phyloP scores from a whole-genome alignment of 257 asterid genomes.

The Scutellaria galericulata region DNA sequence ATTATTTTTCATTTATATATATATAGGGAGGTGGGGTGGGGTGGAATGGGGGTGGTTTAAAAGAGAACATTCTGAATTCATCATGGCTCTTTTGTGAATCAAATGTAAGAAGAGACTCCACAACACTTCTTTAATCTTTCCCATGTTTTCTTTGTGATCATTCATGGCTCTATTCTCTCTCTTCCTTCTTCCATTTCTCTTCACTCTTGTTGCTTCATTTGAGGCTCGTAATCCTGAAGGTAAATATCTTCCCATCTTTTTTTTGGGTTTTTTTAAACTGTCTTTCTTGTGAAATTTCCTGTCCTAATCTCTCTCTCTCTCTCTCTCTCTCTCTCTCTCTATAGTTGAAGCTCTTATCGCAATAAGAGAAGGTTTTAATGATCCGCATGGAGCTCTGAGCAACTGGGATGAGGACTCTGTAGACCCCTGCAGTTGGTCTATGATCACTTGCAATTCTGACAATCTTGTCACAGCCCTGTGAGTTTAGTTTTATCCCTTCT shows the following conservation, averaged over 20 bases:
- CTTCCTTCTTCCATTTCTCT: slow-evolving; percentile 43
- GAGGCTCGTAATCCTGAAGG: slow-evolving; percentile 92
- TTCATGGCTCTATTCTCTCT: slow-evolving; percentile 38
- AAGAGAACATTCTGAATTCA: slow-evolving; percentile 32
- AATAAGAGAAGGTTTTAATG: slow-evolving; percentile 57
- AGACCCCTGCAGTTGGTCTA: slow-evolving; percentile 98
- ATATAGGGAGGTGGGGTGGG: neutral
- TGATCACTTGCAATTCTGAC: slow-evolving; percentile 89
- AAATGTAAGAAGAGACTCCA: slow-evolving; percentile 28
- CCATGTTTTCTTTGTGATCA: slow-evolving; percentile 42
- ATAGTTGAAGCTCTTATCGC: slow-evolving; percentile 78
- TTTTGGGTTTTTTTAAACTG: no score
- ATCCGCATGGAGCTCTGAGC: slow-evolving; percentile 84
- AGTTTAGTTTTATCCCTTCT: slow-evolving; percentile 30
- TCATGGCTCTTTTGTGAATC: slow-evolving; percentile 35
- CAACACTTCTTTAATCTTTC: neutral
- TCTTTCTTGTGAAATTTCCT: neutral
- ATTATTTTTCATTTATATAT: neutral
- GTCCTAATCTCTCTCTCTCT: neutral
- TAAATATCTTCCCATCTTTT: slow-evolving; percentile 13
- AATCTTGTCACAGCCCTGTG: slow-evolving; percentile 82
- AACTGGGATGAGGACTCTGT: slow-evolving; percentile 96
- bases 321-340: slow-evolving; percentile 12
- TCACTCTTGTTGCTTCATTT: slow-evolving; percentile 47
- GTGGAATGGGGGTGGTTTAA: neutral